phyloP scores from a whole-genome alignment of 2,329 filamentous ascomycete genomes.

The Aspergillus aculeatinus region DNA sequence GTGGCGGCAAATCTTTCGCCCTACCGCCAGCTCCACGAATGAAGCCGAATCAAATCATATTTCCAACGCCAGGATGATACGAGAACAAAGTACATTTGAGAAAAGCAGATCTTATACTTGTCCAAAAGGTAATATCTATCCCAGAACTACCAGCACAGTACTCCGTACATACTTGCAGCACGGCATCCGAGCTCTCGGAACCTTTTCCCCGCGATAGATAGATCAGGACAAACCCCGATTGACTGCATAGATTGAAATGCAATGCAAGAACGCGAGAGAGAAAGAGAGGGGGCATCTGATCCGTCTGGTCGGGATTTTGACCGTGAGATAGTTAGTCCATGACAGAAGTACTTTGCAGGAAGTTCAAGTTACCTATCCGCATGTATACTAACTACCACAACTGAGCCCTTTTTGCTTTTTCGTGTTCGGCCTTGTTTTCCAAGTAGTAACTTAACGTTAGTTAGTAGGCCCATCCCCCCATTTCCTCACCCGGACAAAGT shows the following conservation, averaged over 20 bases:
- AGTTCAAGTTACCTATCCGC: too few relatives aligned
- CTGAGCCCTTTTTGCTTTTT: too few relatives aligned
- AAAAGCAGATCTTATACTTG: not conserved
- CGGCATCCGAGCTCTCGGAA: not conserved
- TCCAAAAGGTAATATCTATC: not conserved
- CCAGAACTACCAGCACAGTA: not conserved
- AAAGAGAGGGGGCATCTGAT: not conserved
- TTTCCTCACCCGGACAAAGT: not conserved
- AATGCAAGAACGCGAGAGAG: not conserved
- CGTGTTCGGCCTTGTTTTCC: too few relatives aligned
- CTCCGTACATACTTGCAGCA: not conserved
- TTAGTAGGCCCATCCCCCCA: too few relatives aligned
- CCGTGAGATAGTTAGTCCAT: not conserved
- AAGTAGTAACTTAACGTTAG: too few relatives aligned
- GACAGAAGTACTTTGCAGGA: not conserved
- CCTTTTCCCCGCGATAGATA: not conserved
- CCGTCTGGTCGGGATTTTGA: not conserved
- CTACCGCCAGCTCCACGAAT: not conserved
- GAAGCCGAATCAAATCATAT: not conserved
- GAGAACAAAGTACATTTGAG: too few relatives aligned
- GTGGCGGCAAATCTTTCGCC: not conserved
- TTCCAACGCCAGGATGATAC: not conserved
- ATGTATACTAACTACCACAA: too few relatives aligned
- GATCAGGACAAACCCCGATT: not conserved
- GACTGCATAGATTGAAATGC: not conserved